These are phyloP conservation scores for Pulveroboletus sp. DNA, from an alignment of 1,284 basidiomycete genomes.

Conservation along the genomic window DNA sequence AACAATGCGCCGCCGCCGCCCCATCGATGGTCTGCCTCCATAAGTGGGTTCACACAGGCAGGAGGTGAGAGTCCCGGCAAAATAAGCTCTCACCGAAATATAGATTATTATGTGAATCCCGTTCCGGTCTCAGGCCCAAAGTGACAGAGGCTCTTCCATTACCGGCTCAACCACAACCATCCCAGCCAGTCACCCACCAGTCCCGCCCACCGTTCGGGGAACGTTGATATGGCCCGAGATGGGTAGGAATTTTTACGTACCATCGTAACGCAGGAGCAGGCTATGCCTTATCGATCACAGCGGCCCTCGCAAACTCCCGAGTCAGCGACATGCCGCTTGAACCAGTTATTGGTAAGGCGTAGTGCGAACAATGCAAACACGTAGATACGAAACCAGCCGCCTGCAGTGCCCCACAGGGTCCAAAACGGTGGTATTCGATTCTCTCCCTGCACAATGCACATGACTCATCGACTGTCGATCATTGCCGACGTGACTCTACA, in stretches of 20 bases:
- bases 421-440: not conserved
- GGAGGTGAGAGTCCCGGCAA: not conserved
- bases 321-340: not conserved
- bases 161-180: not conserved
- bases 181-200: not conserved
- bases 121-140: not conserved
- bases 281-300: conserved; percentile 15
- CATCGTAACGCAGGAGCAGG: not conserved
- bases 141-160: not conserved
- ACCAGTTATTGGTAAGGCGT: not conserved
- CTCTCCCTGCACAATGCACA: not conserved
- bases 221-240: not conserved
- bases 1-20: conserved; percentile 3
- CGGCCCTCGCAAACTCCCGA: conserved; percentile 4
- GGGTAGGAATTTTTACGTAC: conserved; percentile 26
- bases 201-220: not conserved
- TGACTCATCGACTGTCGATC: not conserved
- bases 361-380: not conserved
- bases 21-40: not conserved
- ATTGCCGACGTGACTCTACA: not conserved
- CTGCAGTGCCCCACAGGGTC: not conserved
- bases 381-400: not conserved
- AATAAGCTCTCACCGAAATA: not conserved
- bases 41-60: not conserved
- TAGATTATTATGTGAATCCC: conserved; percentile 6